These are phyloP conservation scores for Luvunga scandens DNA, from an alignment of 345 rosid genomes.

Conservation along the genomic window DNA sequence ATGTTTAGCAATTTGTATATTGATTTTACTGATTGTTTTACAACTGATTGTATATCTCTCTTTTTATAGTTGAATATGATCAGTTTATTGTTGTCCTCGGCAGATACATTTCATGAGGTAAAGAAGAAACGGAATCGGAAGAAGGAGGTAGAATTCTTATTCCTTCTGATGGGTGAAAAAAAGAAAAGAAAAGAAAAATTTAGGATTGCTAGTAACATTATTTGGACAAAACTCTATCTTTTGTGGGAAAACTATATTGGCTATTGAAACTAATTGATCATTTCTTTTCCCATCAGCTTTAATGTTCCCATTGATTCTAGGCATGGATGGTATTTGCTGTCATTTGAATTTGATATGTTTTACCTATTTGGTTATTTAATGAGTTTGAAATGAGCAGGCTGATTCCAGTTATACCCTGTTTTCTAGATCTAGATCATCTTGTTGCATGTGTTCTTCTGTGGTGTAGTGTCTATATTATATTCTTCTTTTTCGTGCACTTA, in stretches of 20 bases:
- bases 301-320: not conserved
- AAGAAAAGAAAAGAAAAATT: not conserved
- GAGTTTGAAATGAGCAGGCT: not conserved
- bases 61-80: not conserved
- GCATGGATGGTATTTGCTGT: not conserved
- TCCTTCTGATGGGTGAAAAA: not conserved
- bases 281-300: not conserved
- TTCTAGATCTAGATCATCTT: not conserved
- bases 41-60: not conserved
- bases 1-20: not conserved
- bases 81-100: constrained; percentile 9
- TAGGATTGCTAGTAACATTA: not conserved
- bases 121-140: constrained; percentile 59
- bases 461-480: not conserved
- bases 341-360: not conserved
- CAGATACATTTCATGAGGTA: constrained; percentile 97
- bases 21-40: not conserved
- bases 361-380: not conserved
- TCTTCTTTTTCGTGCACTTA: not conserved
- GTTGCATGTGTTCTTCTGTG: not conserved
- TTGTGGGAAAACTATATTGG: not conserved
- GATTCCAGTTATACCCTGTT: not conserved
- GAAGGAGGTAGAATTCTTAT: constrained; percentile 55
- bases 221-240: not conserved
- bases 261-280: not conserved